Evolutionary conservation across 192 early-diverging fungal species (phyloP).

Genomic region (Cetraspora pellucida): DNA sequence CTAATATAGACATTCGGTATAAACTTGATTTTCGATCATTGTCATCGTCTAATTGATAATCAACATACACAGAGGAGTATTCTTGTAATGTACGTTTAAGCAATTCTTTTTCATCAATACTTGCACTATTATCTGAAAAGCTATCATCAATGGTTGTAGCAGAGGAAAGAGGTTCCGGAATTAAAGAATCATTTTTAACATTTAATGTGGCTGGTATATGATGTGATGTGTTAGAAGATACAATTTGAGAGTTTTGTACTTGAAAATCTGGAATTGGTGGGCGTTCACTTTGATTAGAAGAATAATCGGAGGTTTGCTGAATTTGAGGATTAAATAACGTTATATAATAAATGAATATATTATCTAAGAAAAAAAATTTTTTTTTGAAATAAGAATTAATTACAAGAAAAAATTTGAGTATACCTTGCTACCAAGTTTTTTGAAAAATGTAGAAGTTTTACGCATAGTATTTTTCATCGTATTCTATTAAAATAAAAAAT

Average conservation of each 20-base stretch:
- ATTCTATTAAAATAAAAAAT: neutral
- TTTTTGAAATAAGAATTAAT: neutral
- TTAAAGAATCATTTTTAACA: too few species aligned
- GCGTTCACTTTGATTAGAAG: neutral
- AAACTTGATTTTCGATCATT: neutral
- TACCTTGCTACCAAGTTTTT: conserved; percentile 31
- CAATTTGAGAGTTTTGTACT: neutral
- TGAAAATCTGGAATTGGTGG: conserved; percentile 1
- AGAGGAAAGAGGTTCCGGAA: neutral
- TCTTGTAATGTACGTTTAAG: neutral
- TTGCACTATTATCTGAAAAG: neutral
- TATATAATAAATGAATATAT: neutral
- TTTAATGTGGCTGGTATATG: neutral
- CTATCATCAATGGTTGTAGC: neutral
- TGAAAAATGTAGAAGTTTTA: conserved; percentile 34
- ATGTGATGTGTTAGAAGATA: neutral
- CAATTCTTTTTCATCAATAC: neutral
- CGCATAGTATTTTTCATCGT: conserved; percentile 31
- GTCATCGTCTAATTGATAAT: neutral
- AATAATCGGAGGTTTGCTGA: conserved; percentile 7
- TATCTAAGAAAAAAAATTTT: neutral
- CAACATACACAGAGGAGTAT: neutral
- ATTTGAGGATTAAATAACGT: neutral
- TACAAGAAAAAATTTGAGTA: neutral
- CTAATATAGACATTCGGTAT: conserved; percentile 3